Conservation (phyloP, 1,284 basidiomycete genomes). For the Flammula alnicola region DNA sequence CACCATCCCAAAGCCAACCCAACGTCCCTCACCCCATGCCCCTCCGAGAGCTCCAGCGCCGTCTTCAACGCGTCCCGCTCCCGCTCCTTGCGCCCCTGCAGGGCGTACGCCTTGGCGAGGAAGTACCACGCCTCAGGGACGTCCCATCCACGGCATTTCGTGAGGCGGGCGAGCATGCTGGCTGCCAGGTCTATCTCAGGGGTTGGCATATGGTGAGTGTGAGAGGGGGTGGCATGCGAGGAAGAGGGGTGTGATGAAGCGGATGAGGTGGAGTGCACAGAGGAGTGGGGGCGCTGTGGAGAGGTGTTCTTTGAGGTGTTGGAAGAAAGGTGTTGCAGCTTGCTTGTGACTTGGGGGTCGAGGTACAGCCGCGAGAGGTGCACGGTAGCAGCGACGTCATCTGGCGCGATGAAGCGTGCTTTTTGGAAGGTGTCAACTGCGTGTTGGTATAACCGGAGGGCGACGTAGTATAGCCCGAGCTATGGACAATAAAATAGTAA, state of each 20-base stretch:
- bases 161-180: conserved; percentile 65
- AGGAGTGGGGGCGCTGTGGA: conserved; percentile 5
- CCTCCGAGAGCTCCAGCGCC: conserved; percentile 77
- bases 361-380: conserved; percentile 81
- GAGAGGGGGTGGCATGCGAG: conserved; percentile 2
- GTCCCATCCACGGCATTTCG: conserved; percentile 80
- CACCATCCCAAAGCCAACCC: conserved; percentile 73
- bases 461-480: conserved; percentile 79
- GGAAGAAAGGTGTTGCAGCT: conserved; percentile 15
- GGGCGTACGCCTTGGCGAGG: conserved; percentile 77
- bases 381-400: conserved; percentile 78
- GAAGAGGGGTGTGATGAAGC: conserved; percentile 1
- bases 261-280: conserved; percentile 13
- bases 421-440: conserved; percentile 83
- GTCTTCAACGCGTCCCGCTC: conserved; percentile 78
- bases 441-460: conserved; percentile 58
- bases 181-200: conserved; percentile 75
- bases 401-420: conserved; percentile 78
- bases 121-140: conserved; percentile 92
- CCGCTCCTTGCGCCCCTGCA: conserved; percentile 71
- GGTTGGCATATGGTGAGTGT: not conserved
- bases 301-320: conserved; percentile 6
- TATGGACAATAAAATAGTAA: conserved; percentile 37
- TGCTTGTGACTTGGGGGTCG: conserved; percentile 33
- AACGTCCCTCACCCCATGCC: conserved; percentile 66